phyloP scores from a whole-genome alignment of 331 rosid genomes.

The Malus hybrid region DNA sequence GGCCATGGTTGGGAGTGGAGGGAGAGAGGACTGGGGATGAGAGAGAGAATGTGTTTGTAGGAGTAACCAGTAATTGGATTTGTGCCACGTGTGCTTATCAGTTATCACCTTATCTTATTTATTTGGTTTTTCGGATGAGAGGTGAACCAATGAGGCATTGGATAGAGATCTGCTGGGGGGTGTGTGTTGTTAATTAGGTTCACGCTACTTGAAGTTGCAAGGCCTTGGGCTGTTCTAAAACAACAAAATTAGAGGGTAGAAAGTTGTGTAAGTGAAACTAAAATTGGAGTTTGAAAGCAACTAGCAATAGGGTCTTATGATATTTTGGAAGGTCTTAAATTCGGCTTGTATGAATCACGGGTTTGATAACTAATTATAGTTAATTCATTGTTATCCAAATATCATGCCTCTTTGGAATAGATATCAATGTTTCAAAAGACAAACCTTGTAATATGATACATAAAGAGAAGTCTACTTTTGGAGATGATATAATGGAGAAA shows the following conservation, averaged over 20 bases:
- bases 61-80: slow-evolving; percentile 24
- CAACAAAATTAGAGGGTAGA: not conserved
- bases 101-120: slow-evolving; percentile 79
- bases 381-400: no score
- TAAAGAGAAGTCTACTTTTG: no score
- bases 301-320: no score
- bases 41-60: slow-evolving; percentile 2
- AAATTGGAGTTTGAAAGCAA: no score
- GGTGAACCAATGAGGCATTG: slow-evolving; percentile 37
- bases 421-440: no score
- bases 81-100: slow-evolving; percentile 84
- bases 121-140: slow-evolving; percentile 47
- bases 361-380: no score
- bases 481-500: no score
- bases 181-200: not conserved
- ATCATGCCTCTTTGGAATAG: no score
- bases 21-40: not conserved
- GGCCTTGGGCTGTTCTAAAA: not conserved
- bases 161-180: slow-evolving; percentile 25
- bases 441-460: no score
- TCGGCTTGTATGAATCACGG: no score
- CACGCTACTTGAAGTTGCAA: not conserved
- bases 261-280: no score
- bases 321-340: no score
- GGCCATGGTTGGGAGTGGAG: slow-evolving; percentile 48